Base-by-base conservation (phyloP, 2,329 filamentous ascomycete genomes). In the Alternaria novae-zelandiae region DNA sequence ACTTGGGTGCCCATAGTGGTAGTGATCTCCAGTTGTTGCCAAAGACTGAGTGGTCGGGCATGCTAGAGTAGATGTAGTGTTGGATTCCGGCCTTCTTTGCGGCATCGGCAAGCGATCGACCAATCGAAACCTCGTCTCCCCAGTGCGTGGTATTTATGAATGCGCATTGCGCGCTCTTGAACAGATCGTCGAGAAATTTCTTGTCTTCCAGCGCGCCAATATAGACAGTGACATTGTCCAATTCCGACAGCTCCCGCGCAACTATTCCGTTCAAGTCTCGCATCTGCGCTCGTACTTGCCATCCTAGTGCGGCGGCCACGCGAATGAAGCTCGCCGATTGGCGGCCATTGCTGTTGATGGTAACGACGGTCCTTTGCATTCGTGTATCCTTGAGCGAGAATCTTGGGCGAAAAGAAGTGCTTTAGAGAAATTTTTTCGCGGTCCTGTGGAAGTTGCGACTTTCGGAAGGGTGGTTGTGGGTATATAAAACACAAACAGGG, bases 141-240 rank as follows among this genome's bases (percentile, higher is more conserved):
- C 96, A 97, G 74, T 97, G 96, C 6, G 94, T 97, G 45, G 96
- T 99, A 83, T 99, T 99, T 84, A 98, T 94, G 81, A 98, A 99
- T 63, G 96, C 96, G 55, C 96, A 86, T 72, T 96, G 91, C 21
- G 92, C 91, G 65, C 92, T 93, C 41, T 86, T 84, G 85, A 98
- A 98, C 20, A 98, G 86, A 69, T 91, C 86, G 57, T 87, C 85
- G 75, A 97, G 91, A 69, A 97, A 84, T 71, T 89, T 86, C 77
- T 93, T 93, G 74, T 95, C 88, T 66, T 91, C 87, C 66, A 91
- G 74, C 77, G 87, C 67, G 79, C 92, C 83, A 85, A 91, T 81
- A 83, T 89, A 82, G 54, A 90, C 86, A 54, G 91, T 92, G 74
- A 96, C 91, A 80, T 97, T 96, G 55, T 93, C 90, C 60, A 97